Evolutionary conservation across 169 alveolate species (phyloP), one percentile per base, ranked within the genome.

Genomic region (Pseudocohnilembus persalinus): DNA sequence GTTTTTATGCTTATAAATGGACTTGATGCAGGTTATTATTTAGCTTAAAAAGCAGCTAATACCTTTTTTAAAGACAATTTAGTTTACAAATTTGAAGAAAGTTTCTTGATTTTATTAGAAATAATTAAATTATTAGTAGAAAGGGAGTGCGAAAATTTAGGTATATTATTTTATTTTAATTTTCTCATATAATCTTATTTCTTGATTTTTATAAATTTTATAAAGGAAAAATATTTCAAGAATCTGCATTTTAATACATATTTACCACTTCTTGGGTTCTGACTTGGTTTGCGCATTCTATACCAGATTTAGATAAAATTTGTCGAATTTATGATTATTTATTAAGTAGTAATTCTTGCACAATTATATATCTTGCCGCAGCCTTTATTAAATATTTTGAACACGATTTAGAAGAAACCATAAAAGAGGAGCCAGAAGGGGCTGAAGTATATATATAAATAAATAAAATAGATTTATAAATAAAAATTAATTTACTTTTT

Each of bases 241-340:
- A 79, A 35, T 29, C 63, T 16, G 92, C 81, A 1, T 31, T n/a
- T n/a, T n/a, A 65, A 32, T 93, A 92, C 0, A 91, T 89, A 20
- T 91, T 91, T 33, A 74, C 90, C 0, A 79, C 88, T 20, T 63
- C 88, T 30, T 91, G 94, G 94, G 72, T 91, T 30, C 85, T 91
- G 11, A 91, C 94, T 16, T 91, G 94, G 94, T 88, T 91, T 76
- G 79, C 91, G 11, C 94, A 91, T 73, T 79, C 83, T 63, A 30
- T 91, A 1, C 82, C 82, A 11, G 74, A 76, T 27, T 81, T 84
- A 26, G 29, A 49, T 26, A 83, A 90, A 29, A 84, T 84, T 1
- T 33, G 79, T 24, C 29, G 87, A 34, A 63, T 88, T 1, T 90
- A 31, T 31, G 94, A 90, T 79, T 89, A 76, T 30, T 83, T 87